phyloP scores from a whole-genome alignment of 2,329 filamentous ascomycete species.

The Penicillium sp. region DNA sequence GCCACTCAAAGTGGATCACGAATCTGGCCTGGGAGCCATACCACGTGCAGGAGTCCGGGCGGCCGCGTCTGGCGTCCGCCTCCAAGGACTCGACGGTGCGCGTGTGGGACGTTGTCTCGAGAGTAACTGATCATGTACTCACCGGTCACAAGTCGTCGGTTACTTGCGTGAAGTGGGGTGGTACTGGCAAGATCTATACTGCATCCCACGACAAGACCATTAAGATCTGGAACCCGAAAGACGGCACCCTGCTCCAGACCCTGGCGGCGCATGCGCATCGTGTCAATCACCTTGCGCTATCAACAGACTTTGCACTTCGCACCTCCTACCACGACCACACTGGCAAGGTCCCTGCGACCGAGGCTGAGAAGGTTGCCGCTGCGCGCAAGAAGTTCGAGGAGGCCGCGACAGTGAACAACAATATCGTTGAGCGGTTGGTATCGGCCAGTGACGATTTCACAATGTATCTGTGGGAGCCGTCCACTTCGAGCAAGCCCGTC shows the following conservation, averaged over 20 bases:
- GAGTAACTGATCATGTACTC: slow-evolving; percentile 69
- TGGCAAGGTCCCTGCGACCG: slow-evolving; percentile 57
- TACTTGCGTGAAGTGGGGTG: slow-evolving; percentile 88
- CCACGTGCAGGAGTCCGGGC: slow-evolving; percentile 65
- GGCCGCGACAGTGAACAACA: slow-evolving; percentile 66
- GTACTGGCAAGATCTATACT: slow-evolving; percentile 74
- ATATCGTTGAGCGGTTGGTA: slow-evolving; percentile 72
- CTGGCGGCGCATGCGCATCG: slow-evolving; percentile 79
- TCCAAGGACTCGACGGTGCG: slow-evolving; percentile 84
- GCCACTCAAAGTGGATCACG: slow-evolving; percentile 82
- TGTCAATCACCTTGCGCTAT: slow-evolving; percentile 90
- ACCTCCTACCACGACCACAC: slow-evolving; percentile 82
- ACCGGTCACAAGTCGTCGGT: slow-evolving; percentile 83
- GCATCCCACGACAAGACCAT: slow-evolving; percentile 85
- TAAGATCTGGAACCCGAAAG: slow-evolving; percentile 75
- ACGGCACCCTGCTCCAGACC: slow-evolving; percentile 71
- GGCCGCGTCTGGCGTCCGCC: slow-evolving; percentile 71
- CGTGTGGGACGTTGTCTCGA: slow-evolving; percentile 73
- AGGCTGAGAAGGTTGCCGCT: slow-evolving; percentile 62
- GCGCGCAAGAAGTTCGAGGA: slow-evolving; percentile 78
- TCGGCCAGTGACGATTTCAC: slow-evolving; percentile 93
- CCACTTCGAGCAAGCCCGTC: slow-evolving; percentile 68
- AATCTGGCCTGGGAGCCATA: slow-evolving; percentile 88
- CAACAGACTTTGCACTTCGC: slow-evolving; percentile 79
- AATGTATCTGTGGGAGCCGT: slow-evolving; percentile 89